A percentile compares a stretch with the other conserved stretches of the same genome.
phyloP scores from a whole-genome alignment of 331 rosid genomes.

The Spiraea crenata region DNA sequence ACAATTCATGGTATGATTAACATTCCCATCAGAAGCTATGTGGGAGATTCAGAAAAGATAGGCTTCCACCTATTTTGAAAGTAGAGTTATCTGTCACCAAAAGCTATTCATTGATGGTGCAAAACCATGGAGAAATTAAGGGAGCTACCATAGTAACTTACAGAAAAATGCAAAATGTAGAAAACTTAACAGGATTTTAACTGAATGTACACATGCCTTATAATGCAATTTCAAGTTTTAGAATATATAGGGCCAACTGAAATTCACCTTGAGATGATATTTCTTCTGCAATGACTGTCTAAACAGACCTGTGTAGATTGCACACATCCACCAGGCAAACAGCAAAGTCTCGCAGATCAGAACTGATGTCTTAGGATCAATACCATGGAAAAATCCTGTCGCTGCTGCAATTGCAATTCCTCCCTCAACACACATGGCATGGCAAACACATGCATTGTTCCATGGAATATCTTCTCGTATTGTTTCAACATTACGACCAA shows the following conservation, averaged over 20 bases:
- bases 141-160: background rate
- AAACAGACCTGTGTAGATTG: slow-evolving; percentile 59
- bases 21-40: background rate
- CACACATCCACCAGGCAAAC: slow-evolving; percentile 76
- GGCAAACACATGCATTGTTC: slow-evolving; percentile 56
- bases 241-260: background rate
- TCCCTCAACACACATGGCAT: slow-evolving; percentile 64
- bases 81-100: background rate
- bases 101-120: background rate
- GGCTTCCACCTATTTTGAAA: background rate
- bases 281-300: slow-evolving; percentile 58
- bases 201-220: background rate
- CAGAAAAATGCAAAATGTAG: background rate
- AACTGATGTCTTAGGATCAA: slow-evolving; percentile 57
- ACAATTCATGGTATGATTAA: background rate
- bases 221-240: background rate
- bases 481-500: slow-evolving; percentile 52
- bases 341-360: slow-evolving; percentile 55
- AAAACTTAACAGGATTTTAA: background rate
- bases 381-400: slow-evolving; percentile 42
- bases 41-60: no score
- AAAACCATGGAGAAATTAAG: background rate
- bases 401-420: slow-evolving; percentile 54
- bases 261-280: slow-evolving; percentile 57
- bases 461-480: slow-evolving; percentile 53